A percentile compares a stretch with the other conserved stretches of the same genome.
phyloP scores from a whole-genome alignment of 2,329 filamentous ascomycete genomes.

The Pseudogymnoascus sp. region DNA sequence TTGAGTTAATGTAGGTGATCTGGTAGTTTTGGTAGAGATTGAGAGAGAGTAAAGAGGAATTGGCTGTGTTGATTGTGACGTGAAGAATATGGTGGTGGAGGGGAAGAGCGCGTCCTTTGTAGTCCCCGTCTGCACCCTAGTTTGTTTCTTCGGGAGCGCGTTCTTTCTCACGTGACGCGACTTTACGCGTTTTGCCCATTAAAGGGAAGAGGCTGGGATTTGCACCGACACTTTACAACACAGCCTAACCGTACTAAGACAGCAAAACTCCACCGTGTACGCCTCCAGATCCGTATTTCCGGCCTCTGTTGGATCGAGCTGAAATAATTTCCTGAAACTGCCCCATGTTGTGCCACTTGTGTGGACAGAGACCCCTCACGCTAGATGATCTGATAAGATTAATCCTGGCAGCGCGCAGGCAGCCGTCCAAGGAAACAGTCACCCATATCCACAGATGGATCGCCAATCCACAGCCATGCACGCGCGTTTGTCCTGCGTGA shows the following conservation, averaged over 20 bases:
- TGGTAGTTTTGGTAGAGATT: constrained; percentile 15
- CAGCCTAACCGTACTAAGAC: background rate
- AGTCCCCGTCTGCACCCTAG: constrained; percentile 6
- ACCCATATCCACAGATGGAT: background rate
- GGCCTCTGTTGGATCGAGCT: background rate
- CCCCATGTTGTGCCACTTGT: constrained; percentile 1
- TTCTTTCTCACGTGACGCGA: constrained; percentile 6
- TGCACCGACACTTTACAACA: constrained; percentile 4
- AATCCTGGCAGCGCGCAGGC: background rate
- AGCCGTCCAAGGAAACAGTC: background rate
- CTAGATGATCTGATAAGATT: constrained; percentile 9
- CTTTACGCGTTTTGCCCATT: constrained; percentile 7
- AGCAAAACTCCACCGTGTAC: background rate
- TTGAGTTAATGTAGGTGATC: constrained; percentile 15
- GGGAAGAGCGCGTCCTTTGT: constrained; percentile 10
- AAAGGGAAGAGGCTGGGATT: constrained; percentile 7
- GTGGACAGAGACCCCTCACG: constrained; percentile 5
- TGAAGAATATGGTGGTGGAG: constrained; percentile 8
- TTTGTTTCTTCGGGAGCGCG: constrained; percentile 3
- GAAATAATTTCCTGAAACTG: constrained; percentile 1
- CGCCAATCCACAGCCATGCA: background rate
- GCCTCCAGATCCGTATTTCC: background rate
- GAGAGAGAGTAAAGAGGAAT: constrained; percentile 15
- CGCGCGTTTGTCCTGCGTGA: background rate
- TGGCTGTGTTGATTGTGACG: constrained; percentile 12